Evolutionary conservation across 2,329 filamentous ascomycete genomes (phyloP), one percentile per base, ranked within the genome.

Genomic region (Colletotrichum filicis): DNA sequence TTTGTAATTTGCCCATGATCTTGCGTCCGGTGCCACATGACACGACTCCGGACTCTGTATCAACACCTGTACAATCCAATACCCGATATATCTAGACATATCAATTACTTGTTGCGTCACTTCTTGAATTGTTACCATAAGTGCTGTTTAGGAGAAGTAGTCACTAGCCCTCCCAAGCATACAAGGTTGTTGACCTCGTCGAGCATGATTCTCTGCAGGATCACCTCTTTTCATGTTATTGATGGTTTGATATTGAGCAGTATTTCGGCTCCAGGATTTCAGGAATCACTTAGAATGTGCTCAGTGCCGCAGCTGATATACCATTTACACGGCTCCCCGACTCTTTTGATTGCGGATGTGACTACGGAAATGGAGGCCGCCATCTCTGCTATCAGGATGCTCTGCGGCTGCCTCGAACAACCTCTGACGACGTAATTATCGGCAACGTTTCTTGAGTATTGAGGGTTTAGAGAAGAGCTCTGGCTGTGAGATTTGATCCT

Each of bases 31-130:
- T 65, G 46, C 11, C 32, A 61, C 60, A 56, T 73, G 19, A 35
- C 66, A 65, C 55, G 16, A 28, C 32, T 16, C 60, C 56, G 64
- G 66, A 70, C 60, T 56, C 26, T 73, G 70, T 73, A 73, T 32
- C 60, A 70, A 57, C 55, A 60, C 16, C 30, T 65, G 55, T 70
- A 73, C 66, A 65, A 61, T 65, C 65, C 35, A 61, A 55, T 28
- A 61, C 22, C 30, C 19, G 32, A 28, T 57, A 55, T 7, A 37
- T 70, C 70, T 70, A 19, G 55, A 61, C n/a, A 22, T 52, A 35
- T 53, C 46, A 63, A 22, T 14, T 14, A 22, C 5, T 5, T 7
- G 6, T 12, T 52, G 35, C 26, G 22, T 49, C 53, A 24, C 7
- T 49, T 19, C 7, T n/a, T 22, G 19, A 8, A 22, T n/a, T 49